phyloP scores from a whole-genome alignment of 495 filamentous ascomycete species.

The Hypomontagnella monticulosa region DNA sequence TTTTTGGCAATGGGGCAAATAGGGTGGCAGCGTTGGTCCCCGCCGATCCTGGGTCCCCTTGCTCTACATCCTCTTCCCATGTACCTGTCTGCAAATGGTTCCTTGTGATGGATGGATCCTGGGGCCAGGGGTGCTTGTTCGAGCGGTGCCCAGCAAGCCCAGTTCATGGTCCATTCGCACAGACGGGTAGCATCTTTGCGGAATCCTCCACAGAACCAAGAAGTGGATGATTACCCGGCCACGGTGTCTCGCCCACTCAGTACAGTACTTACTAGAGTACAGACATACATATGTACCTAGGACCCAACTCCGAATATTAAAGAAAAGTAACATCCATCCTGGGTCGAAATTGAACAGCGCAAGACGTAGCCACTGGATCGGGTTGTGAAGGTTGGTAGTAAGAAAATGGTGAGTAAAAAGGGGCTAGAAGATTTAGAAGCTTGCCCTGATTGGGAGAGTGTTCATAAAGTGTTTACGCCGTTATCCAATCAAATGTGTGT shows the following conservation, averaged over 20 bases:
- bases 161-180: constrained; percentile 24
- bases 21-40: constrained; percentile 31
- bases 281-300: not conserved
- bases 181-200: constrained; percentile 10
- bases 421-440: constrained; percentile 16
- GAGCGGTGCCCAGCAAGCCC: not conserved
- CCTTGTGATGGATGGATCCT: constrained; percentile 38
- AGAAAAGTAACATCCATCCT: constrained; percentile 23
- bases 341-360: constrained; percentile 6
- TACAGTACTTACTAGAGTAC: not conserved
- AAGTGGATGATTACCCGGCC: not conserved
- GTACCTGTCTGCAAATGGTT: constrained; percentile 28
- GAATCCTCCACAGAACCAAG: constrained; percentile 14
- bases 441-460: constrained; percentile 28
- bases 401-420: constrained; percentile 30
- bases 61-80: constrained; percentile 6
- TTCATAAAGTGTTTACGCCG: constrained; percentile 14
- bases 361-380: constrained; percentile 3
- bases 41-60: constrained; percentile 34
- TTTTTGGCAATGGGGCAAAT: constrained; percentile 41
- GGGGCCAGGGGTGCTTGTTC: constrained; percentile 18
- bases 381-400: constrained; percentile 13
- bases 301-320: constrained; percentile 14
- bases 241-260: constrained; percentile 16
- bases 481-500: constrained; percentile 17